Evolutionary conservation across 805 yeast species (phyloP).

Genomic region (Metschnikowia amazonensis): DNA sequence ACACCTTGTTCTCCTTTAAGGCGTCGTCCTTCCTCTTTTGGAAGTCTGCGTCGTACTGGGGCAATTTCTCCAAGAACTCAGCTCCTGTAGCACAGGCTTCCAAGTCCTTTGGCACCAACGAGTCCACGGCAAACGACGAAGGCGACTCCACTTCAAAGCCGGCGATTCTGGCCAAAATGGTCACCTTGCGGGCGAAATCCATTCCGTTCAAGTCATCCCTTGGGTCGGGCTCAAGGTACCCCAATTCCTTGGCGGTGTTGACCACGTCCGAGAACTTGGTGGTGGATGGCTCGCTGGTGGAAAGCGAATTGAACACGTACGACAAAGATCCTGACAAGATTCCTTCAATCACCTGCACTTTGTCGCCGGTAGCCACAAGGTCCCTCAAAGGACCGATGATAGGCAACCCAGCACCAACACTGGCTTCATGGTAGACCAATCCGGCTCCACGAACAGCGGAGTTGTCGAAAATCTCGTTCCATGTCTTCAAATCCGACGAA

Average conservation of each 20-base stretch:
- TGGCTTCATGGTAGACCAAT: constrained; percentile 94
- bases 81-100: constrained; percentile 68
- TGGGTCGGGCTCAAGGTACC: constrained; percentile 99
- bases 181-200: constrained; percentile 97
- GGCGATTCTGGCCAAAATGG: constrained; percentile 89
- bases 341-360: constrained; percentile 88
- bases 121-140: constrained; percentile 88
- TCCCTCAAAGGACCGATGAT: constrained; percentile 86
- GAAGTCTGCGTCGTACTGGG: constrained; percentile 77
- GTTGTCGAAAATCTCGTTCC: constrained; percentile 68
- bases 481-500: constrained; percentile 66
- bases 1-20: constrained; percentile 75
- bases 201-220: constrained; percentile 97
- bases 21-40: constrained; percentile 78
- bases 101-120: constrained; percentile 83
- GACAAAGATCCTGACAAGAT: constrained; percentile 95
- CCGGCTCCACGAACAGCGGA: constrained; percentile 55
- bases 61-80: constrained; percentile 77
- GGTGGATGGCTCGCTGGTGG: constrained; percentile 56
- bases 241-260: constrained; percentile 79
- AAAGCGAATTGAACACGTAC: constrained; percentile 90
- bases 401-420: constrained; percentile 98
- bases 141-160: constrained; percentile 85
- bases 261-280: constrained; percentile 89
- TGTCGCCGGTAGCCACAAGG: constrained; percentile 87